Conservation (phyloP, 495 filamentous ascomycete genomes). For the Daldinia childiae region DNA sequence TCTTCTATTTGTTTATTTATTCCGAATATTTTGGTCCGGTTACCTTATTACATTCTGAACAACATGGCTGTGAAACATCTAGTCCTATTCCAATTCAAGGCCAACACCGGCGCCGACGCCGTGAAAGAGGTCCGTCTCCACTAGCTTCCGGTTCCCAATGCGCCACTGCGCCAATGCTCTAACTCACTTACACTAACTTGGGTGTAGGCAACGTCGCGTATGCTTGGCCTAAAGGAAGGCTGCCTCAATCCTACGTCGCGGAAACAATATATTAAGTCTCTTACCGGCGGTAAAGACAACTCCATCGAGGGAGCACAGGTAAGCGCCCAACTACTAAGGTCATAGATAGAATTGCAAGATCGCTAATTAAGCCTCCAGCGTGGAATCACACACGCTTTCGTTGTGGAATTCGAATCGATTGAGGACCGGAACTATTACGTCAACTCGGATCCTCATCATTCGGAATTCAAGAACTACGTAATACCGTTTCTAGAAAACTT, state of each 20-base stretch:
- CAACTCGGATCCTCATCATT: slow-evolving; percentile 60
- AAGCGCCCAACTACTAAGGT: slow-evolving; percentile 3
- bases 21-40: background rate
- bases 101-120: slow-evolving; percentile 49
- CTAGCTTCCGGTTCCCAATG: background rate
- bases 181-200: background rate
- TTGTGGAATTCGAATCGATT: slow-evolving; percentile 66
- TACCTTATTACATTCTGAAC: background rate
- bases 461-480: slow-evolving; percentile 54
- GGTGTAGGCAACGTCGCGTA: slow-evolving; percentile 40
- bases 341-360: background rate
- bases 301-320: slow-evolving; percentile 72
- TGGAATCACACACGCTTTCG: slow-evolving; percentile 69
- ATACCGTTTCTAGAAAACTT: slow-evolving; percentile 50
- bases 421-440: slow-evolving; percentile 68
- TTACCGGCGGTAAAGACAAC: slow-evolving; percentile 70
- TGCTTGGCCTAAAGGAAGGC: slow-evolving; percentile 51
- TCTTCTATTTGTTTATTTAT: too few relatives aligned
- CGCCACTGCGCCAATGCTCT: background rate
- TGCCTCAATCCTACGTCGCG: slow-evolving; percentile 61
- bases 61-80: slow-evolving; percentile 67
- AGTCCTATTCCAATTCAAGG: slow-evolving; percentile 70
- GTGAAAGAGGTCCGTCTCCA: slow-evolving; percentile 59
- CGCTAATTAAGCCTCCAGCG: slow-evolving; percentile 47
- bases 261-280: slow-evolving; percentile 66